Evolutionary conservation across 1,139 yeast species (phyloP).

Genomic region (Pichia inconspicua): DNA sequence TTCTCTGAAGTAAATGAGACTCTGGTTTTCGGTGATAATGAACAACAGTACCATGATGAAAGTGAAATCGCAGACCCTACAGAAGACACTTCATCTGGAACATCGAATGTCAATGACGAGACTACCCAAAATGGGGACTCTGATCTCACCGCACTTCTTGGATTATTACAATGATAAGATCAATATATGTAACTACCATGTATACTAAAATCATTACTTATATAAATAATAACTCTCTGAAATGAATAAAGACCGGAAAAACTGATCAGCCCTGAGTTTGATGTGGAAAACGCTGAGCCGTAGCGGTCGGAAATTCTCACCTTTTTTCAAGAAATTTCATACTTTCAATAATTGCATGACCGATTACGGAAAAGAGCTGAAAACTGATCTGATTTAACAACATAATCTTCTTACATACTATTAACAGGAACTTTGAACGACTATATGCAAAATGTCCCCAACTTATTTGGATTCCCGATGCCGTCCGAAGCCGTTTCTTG

Average conservation of each 20-base stretch:
- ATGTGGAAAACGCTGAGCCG: neutral
- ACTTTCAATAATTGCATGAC: neutral
- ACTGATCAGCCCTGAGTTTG: neutral
- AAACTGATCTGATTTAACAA: neutral
- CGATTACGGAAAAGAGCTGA: neutral
- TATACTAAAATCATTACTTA: neutral
- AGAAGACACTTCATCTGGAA: neutral
- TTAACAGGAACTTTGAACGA: neutral
- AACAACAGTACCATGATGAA: neutral
- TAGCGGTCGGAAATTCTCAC: neutral
- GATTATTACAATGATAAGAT: neutral
- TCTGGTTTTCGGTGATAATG: slow-evolving; percentile 4
- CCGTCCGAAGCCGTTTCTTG: slow-evolving; percentile 28
- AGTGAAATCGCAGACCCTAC: neutral
- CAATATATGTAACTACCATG: neutral
- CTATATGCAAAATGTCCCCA: neutral
- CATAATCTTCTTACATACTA: neutral
- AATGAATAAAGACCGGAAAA: neutral
- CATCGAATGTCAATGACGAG: neutral
- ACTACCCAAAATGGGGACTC: neutral
- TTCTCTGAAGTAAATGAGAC: slow-evolving; percentile 10
- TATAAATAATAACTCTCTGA: too few species aligned
- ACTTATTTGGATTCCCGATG: slow-evolving; percentile 21
- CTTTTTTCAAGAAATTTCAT: neutral
- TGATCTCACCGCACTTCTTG: neutral